These are phyloP conservation scores for Favolaschia claudopus DNA, from an alignment of 768 basidiomycete species.

Conservation along the genomic window DNA sequence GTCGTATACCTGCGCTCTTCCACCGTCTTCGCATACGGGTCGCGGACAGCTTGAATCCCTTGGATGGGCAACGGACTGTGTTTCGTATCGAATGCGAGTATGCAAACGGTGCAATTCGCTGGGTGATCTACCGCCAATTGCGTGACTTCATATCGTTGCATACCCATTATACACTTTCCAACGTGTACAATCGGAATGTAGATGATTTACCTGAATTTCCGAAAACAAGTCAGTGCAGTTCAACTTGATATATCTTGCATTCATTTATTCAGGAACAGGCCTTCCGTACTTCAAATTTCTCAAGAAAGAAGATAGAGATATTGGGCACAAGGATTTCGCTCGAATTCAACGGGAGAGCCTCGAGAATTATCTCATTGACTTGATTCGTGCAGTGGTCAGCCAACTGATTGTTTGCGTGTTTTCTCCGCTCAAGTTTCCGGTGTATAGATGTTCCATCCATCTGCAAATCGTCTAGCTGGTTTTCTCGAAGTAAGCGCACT, in stretches of 20 bases:
- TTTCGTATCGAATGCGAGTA: slow-evolving; percentile 97
- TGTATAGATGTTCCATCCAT: slow-evolving; percentile 91
- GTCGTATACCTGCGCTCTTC: slow-evolving; percentile 81
- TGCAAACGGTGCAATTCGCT: slow-evolving; percentile 88
- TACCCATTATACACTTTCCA: slow-evolving; percentile 87
- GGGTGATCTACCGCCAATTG: slow-evolving; percentile 95
- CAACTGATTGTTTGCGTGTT: background rate
- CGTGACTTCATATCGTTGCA: slow-evolving; percentile 92
- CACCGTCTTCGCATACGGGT: slow-evolving; percentile 85
- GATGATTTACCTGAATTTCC: slow-evolving; percentile 93
- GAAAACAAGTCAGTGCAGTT: slow-evolving; percentile 62
- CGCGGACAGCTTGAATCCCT: slow-evolving; percentile 85
- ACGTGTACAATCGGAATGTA: slow-evolving; percentile 75
- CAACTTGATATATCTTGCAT: background rate
- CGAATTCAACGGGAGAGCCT: slow-evolving; percentile 81
- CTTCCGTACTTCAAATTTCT: slow-evolving; percentile 92
- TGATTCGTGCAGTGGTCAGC: slow-evolving; percentile 90
- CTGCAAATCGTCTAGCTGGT: slow-evolving; percentile 85
- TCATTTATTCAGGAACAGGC: slow-evolving; percentile 48
- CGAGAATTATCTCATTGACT: slow-evolving; percentile 86
- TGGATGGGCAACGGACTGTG: slow-evolving; percentile 77
- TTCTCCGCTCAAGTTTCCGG: background rate
- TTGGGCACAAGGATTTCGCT: slow-evolving; percentile 79
- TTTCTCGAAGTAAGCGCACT: slow-evolving; percentile 94
- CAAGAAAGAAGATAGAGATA: slow-evolving; percentile 64